These are phyloP conservation scores for Madurella fahalii DNA, from an alignment of 2,329 filamentous ascomycete genomes.

Conservation along the genomic window DNA sequence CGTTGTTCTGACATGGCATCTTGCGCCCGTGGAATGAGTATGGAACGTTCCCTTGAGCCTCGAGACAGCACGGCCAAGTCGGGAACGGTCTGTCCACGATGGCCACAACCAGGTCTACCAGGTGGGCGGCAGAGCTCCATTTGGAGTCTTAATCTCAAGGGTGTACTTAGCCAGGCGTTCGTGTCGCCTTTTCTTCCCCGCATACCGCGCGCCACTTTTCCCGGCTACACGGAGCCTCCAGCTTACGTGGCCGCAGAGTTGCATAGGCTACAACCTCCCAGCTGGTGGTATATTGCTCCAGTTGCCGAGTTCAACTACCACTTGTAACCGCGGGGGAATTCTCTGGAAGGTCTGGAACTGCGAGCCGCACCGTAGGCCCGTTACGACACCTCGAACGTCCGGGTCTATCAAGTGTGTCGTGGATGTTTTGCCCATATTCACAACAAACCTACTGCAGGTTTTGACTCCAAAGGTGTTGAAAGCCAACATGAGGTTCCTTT, in stretches of 20 bases:
- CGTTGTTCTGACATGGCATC: neutral
- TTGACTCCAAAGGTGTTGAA: too few species aligned
- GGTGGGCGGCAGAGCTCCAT: neutral
- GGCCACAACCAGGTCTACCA: neutral
- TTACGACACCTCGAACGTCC: neutral
- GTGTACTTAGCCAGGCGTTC: neutral
- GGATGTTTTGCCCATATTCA: too few species aligned
- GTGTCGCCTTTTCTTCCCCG: neutral
- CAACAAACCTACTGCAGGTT: too few species aligned
- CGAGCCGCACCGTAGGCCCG: neutral
- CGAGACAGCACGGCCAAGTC: too few species aligned
- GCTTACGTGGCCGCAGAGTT: slow-evolving; percentile 2
- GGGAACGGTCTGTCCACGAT: neutral
- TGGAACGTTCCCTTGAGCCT: too few species aligned
- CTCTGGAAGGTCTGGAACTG: neutral
- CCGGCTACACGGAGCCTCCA: neutral
- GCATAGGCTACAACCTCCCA: slow-evolving; percentile 9
- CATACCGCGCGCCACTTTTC: neutral
- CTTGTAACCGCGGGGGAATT: neutral
- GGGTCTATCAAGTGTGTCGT: too few species aligned
- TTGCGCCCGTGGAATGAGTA: neutral
- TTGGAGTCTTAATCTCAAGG: neutral
- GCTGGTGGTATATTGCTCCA: slow-evolving; percentile 17
- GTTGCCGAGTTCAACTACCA: slow-evolving; percentile 20
- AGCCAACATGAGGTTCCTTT: slow-evolving; percentile 49